phyloP scores from a whole-genome alignment of 768 basidiomycete genomes.

The Hirschioporus abietinus region DNA sequence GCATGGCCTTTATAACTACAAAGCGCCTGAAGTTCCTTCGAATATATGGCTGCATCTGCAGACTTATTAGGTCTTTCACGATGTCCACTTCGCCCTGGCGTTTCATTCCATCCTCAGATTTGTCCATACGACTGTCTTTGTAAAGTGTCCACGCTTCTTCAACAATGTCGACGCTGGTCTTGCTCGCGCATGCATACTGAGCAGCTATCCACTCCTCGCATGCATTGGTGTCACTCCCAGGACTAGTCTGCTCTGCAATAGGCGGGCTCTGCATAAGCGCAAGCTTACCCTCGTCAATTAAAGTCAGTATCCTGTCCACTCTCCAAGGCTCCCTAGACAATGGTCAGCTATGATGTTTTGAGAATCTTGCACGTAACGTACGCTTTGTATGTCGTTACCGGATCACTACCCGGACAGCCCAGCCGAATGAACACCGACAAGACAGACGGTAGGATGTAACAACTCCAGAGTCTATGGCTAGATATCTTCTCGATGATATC shows the following conservation, averaged over 20 bases:
- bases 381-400: conserved; percentile 36
- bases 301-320: conserved; percentile 35
- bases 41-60: conserved; percentile 60
- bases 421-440: conserved; percentile 50
- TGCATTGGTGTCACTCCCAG: conserved; percentile 7
- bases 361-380: conserved; percentile 26
- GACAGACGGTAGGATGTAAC: conserved; percentile 60
- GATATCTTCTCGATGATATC: conserved; percentile 45
- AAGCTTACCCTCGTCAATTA: conserved; percentile 53
- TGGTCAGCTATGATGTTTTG: conserved; percentile 1
- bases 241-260: conserved; percentile 18
- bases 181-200: conserved; percentile 25
- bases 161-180: conserved; percentile 37
- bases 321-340: conserved; percentile 35
- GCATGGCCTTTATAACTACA: conserved; percentile 45
- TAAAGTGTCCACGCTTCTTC: conserved; percentile 39
- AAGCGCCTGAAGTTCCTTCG: conserved; percentile 62
- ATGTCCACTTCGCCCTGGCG: conserved; percentile 41
- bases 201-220: conserved; percentile 35
- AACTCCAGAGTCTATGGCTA: conserved; percentile 63
- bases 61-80: conserved; percentile 38
- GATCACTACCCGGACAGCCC: conserved; percentile 32
- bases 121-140: conserved; percentile 29
- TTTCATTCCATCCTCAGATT: conserved; percentile 29
- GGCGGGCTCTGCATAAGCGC: conserved; percentile 50